Base-by-base conservation (phyloP, 495 filamentous ascomycete species). In the Lasiosphaeriaceae sp. region DNA sequence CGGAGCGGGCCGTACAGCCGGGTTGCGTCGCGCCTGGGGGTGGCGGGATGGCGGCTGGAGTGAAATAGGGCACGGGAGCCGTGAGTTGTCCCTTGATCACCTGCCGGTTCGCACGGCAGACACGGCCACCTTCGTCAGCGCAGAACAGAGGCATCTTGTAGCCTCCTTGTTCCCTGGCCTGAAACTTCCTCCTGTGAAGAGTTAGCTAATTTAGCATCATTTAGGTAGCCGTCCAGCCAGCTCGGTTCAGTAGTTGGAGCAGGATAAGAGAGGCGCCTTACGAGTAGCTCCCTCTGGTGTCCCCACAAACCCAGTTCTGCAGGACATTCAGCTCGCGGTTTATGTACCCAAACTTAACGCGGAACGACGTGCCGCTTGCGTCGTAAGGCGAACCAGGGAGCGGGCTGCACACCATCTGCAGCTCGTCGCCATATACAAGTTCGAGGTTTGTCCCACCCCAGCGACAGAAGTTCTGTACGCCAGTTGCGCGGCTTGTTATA, bases 61-160 rank as follows among this genome's bases (percentile, higher is more conserved):
- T 31, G 48, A 29, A 22, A 9, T 4, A 34, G 14, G 24, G 23
- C 3, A 26, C 48, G 2, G 48, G 48, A 19, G 9, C 23, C 21
- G 24, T 22, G 21, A 50, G 48, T 26, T 50, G 48, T 22, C 48
- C 48, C 22, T 35, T 29, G 23, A 35, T 26, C 26, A 20, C 20
- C 21, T 50, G 26, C 22, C 48, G 48, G 48, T 50, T 50, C 14
- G 48, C 26, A 26, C 26, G 48, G 48, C 48, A 50, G 6, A 20
- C 20, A 11, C 20, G 9, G 48, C 22, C 20, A 2, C 14, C 48
- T 9, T 26, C 48, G 23, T 29, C 26, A 22, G 31, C 11, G 48
- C 48, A 50, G 26, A 29, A 50, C 9, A 50, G 26, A 3, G 48
- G 48, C 22, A 35, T 29, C 48, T 22, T 50, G 48, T 31, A 50